These are phyloP conservation scores for Curvularia sp. DNA, from an alignment of 2,329 filamentous ascomycete genomes.

Conservation along the genomic window DNA sequence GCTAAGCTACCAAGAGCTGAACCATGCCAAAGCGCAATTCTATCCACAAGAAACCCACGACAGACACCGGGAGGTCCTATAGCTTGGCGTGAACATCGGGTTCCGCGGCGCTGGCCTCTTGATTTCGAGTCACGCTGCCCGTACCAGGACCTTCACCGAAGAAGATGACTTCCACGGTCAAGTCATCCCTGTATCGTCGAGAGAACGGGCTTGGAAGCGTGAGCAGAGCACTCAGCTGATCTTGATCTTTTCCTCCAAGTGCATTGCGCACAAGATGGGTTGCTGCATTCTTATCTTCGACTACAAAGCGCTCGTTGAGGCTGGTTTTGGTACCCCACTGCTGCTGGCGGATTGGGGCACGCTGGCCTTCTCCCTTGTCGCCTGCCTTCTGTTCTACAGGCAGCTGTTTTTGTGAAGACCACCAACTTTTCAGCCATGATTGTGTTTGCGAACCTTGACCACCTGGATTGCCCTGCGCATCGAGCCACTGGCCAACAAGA, in stretches of 20 bases:
- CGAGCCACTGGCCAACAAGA: slow-evolving; percentile 95
- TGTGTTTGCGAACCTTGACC: slow-evolving; percentile 50
- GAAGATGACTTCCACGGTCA: slow-evolving; percentile 98
- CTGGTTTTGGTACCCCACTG: slow-evolving; percentile 86
- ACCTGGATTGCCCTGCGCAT: slow-evolving; percentile 66
- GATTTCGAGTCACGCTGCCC: slow-evolving; percentile 81
- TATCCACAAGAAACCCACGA: neutral
- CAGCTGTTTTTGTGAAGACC: slow-evolving; percentile 63
- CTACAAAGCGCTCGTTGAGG: slow-evolving; percentile 82
- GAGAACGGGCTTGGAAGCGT: slow-evolving; percentile 92
- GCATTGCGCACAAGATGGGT: slow-evolving; percentile 96
- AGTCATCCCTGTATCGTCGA: slow-evolving; percentile 89
- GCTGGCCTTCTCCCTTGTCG: slow-evolving; percentile 70
- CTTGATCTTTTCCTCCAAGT: slow-evolving; percentile 87
- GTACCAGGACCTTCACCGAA: slow-evolving; percentile 82
- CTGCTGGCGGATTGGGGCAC: slow-evolving; percentile 83
- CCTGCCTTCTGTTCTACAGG: slow-evolving; percentile 74
- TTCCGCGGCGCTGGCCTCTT: slow-evolving; percentile 77
- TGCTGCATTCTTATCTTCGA: slow-evolving; percentile 94
- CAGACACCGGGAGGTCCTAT: slow-evolving; percentile 29
- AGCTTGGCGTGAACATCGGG: slow-evolving; percentile 58
- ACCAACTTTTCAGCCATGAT: slow-evolving; percentile 78
- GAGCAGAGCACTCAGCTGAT: slow-evolving; percentile 90
- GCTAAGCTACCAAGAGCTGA: slow-evolving; percentile 7
- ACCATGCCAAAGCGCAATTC: neutral